Evolutionary conservation across 768 basidiomycete species (phyloP).

Genomic region (Panaeolus papilionaceus): DNA sequence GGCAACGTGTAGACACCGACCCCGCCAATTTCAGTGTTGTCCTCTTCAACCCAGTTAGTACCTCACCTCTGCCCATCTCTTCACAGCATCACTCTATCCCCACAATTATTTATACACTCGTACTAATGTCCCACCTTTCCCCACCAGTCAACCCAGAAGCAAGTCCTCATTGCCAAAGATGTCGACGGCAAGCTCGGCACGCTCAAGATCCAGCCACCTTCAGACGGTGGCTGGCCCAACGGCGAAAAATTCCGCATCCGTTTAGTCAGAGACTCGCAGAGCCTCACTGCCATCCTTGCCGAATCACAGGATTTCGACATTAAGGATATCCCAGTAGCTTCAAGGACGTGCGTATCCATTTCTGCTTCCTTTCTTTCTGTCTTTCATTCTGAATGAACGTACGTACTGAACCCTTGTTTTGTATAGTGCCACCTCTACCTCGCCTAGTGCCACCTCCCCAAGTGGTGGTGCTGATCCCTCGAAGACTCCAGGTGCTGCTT

Average conservation of each 20-base stretch:
- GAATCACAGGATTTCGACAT: background rate
- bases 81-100: background rate
- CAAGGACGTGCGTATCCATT: background rate
- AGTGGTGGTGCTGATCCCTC: background rate
- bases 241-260: background rate
- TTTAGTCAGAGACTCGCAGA: background rate
- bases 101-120: too few species aligned
- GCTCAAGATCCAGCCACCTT: background rate
- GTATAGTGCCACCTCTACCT: background rate
- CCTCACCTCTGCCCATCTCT: background rate
- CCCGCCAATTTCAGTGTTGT: background rate
- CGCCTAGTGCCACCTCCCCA: background rate
- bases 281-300: background rate
- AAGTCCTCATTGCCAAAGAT: background rate
- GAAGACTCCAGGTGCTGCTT: background rate
- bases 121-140: background rate
- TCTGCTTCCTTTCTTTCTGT: background rate
- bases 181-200: background rate
- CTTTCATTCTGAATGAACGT: too few species aligned
- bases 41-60: background rate
- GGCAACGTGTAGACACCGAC: slow-evolving; percentile 2
- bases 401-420: background rate
- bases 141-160: background rate
- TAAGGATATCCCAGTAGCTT: background rate
- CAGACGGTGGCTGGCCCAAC: background rate